A percentile compares a stretch with the other conserved stretches of the same genome.
Evolutionary conservation across 2,329 filamentous ascomycete species (phyloP).

Genomic region (Ophiosphaerella narmari): DNA sequence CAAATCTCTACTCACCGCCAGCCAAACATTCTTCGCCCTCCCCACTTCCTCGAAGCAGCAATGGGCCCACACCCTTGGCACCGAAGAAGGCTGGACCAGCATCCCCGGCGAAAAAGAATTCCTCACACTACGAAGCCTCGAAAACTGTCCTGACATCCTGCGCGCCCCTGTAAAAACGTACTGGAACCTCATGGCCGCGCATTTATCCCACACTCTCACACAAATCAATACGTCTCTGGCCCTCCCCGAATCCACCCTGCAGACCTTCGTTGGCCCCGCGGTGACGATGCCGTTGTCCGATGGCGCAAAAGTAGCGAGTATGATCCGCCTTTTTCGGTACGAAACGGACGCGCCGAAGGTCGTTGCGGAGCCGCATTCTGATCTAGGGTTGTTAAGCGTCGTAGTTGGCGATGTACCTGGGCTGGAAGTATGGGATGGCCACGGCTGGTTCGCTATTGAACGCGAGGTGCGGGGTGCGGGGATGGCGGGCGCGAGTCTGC

Average conservation of each 20-base stretch:
- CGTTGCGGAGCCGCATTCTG: constrained; percentile 44
- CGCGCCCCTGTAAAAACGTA: constrained; percentile 34
- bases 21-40: constrained; percentile 38
- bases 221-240: constrained; percentile 29
- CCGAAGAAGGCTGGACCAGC: constrained; percentile 44
- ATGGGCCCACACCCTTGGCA: constrained; percentile 40
- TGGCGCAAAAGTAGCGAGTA: constrained; percentile 37
- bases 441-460: constrained; percentile 34
- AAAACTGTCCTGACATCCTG: constrained; percentile 39
- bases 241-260: constrained; percentile 21
- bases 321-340: constrained; percentile 45
- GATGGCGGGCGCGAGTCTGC: constrained; percentile 28
- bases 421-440: constrained; percentile 41
- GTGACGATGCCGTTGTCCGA: constrained; percentile 23
- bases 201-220: constrained; percentile 30
- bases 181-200: constrained; percentile 38
- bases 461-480: constrained; percentile 22
- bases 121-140: constrained; percentile 41
- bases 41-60: constrained; percentile 27
- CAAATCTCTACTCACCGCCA: constrained; percentile 34
- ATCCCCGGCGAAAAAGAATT: constrained; percentile 47
- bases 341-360: constrained; percentile 41
- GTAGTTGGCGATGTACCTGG: constrained; percentile 45
- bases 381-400: constrained; percentile 40
- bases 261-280: constrained; percentile 35